phyloP scores from a whole-genome alignment of 352 stramenopile species.

The Globisporangium sylvaticum region DNA sequence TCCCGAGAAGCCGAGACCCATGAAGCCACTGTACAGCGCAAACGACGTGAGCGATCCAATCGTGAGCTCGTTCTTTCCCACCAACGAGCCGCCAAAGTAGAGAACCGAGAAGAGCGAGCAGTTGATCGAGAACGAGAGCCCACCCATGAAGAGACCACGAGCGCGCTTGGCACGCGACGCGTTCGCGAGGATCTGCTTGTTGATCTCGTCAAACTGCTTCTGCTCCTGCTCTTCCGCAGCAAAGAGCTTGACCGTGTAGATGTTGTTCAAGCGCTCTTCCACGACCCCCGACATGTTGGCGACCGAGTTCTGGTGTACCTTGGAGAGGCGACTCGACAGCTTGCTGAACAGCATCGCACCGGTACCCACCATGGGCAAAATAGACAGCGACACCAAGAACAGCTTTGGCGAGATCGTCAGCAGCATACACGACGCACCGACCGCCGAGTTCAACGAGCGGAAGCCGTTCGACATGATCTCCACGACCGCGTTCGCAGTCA shows the following conservation, averaged over 20 bases:
- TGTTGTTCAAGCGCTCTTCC: conserved; percentile 86
- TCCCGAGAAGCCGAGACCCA: conserved; percentile 86
- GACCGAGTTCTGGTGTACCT: conserved; percentile 76
- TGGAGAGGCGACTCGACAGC: conserved; percentile 71
- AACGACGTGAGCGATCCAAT: conserved; percentile 90
- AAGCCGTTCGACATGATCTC: conserved; percentile 85
- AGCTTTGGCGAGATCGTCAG: conserved; percentile 87
- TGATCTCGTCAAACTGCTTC: conserved; percentile 62
- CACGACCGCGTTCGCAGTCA: conserved; percentile 86
- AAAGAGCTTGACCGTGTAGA: conserved; percentile 89
- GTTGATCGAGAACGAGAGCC: conserved; percentile 85
- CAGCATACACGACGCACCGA: conserved; percentile 88
- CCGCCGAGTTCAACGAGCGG: conserved; percentile 84
- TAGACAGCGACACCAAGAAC: conserved; percentile 84
- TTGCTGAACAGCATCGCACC: conserved; percentile 84
- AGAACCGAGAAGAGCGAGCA: conserved; percentile 89
- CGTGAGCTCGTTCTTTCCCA: conserved; percentile 82
- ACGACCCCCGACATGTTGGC: conserved; percentile 75
- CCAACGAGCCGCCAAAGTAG: conserved; percentile 87
- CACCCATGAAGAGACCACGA: conserved; percentile 89
- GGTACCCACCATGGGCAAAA: conserved; percentile 72
- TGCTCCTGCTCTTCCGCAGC: conserved; percentile 72
- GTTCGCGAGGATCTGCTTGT: conserved; percentile 61
- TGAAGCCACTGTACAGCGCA: conserved; percentile 89
- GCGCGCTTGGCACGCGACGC: conserved; percentile 66